Evolutionary conservation across 176 grass and related monocot genomes (phyloP).

Genomic region (Cenchrus purpureus): DNA sequence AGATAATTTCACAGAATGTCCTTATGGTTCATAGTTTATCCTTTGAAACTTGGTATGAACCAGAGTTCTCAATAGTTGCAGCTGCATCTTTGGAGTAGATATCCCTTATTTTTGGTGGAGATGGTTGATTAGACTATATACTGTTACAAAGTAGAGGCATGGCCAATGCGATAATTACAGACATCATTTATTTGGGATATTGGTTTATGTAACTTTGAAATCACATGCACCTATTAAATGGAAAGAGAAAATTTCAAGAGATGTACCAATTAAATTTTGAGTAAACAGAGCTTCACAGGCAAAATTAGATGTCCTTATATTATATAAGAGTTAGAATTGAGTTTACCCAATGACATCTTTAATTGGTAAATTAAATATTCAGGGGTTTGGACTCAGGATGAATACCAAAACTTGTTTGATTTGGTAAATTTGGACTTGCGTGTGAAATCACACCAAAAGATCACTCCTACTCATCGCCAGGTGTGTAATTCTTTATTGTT

Average conservation of each 20-base stretch:
- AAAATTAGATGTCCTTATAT: background rate
- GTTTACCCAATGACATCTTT: background rate
- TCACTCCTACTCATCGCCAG: slow-evolving; percentile 40
- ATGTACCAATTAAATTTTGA: background rate
- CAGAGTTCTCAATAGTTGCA: background rate
- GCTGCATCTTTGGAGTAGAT: background rate
- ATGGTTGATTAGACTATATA: background rate
- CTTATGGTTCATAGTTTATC: background rate
- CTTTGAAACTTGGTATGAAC: background rate
- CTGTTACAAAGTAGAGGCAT: background rate
- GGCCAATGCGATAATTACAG: background rate
- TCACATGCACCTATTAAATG: background rate
- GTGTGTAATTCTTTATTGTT: slow-evolving; percentile 49
- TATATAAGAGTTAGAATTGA: background rate
- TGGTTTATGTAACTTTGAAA: background rate
- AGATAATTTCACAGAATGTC: background rate
- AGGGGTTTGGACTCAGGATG: slow-evolving; percentile 74
- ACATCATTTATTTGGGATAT: background rate
- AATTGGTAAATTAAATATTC: background rate
- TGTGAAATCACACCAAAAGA: slow-evolving; percentile 54
- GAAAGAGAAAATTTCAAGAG: background rate
- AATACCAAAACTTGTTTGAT: slow-evolving; percentile 80
- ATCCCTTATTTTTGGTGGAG: background rate
- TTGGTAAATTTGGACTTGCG: slow-evolving; percentile 84
- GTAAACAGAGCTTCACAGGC: slow-evolving; percentile 8